phyloP scores from a whole-genome alignment of 2,329 filamentous ascomycete genomes.

The Exophiala viscosa region DNA sequence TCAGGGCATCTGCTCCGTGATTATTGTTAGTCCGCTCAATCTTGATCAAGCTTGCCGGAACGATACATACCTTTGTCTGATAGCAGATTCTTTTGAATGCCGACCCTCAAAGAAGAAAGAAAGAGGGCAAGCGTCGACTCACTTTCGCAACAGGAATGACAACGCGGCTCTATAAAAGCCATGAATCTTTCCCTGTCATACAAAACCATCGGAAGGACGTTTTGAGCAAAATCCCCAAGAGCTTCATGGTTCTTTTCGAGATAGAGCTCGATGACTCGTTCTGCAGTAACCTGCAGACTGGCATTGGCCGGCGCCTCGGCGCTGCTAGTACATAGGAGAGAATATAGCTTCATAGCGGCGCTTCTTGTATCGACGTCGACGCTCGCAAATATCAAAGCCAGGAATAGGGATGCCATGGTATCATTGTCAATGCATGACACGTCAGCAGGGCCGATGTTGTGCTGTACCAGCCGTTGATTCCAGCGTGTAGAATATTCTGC shows the following conservation, averaged over 20 bases:
- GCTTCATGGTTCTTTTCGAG: conserved; percentile 19
- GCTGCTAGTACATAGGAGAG: conserved; percentile 16
- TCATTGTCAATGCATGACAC: conserved; percentile 3
- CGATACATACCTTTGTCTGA: conserved; percentile 13
- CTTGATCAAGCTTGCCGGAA: neutral
- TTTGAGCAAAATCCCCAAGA: conserved; percentile 23
- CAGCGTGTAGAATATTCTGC: conserved; percentile 7
- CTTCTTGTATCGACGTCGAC: conserved; percentile 24
- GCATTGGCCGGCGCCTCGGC: neutral
- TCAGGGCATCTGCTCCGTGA: conserved; percentile 6
- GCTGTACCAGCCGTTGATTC: conserved; percentile 7
- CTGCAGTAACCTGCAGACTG: conserved; percentile 1
- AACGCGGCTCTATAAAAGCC: conserved; percentile 13
- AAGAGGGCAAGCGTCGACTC: conserved; percentile 15
- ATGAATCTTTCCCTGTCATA: conserved; percentile 15
- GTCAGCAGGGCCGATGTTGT: conserved; percentile 13
- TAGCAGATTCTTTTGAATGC: conserved; percentile 15
- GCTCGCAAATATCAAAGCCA: conserved; percentile 25
- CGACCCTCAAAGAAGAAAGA: conserved; percentile 23
- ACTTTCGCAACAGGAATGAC: neutral
- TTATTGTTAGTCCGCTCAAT: neutral
- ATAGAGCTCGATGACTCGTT: conserved; percentile 19
- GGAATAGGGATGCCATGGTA: conserved; percentile 14
- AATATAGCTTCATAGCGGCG: conserved; percentile 25
- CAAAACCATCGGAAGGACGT: conserved; percentile 26